Conservation (phyloP, 768 basidiomycete genomes). For the Mycena indigotica region DNA sequence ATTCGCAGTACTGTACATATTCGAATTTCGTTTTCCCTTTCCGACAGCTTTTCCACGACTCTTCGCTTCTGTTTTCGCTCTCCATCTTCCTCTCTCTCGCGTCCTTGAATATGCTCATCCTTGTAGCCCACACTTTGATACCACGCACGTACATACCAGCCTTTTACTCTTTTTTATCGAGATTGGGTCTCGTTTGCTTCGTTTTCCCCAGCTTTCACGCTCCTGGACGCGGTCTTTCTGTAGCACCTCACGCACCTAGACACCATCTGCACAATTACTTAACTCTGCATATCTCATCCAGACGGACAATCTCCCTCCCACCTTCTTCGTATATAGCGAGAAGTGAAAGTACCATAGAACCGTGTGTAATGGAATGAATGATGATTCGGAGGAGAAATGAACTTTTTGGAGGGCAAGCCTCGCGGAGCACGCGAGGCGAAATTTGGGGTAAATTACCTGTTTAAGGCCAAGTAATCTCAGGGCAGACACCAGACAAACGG, state of each 20-base stretch:
- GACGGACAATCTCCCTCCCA: slow-evolving; percentile 2
- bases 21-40: not conserved
- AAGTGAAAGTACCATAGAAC: slow-evolving; percentile 1
- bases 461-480: not conserved
- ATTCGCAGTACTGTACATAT: slow-evolving; percentile 21
- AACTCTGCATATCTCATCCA: slow-evolving; percentile 10
- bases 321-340: not conserved
- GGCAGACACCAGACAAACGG: not conserved
- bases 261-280: slow-evolving; percentile 13
- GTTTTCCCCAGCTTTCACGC: not conserved
- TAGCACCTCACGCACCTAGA: slow-evolving; percentile 18
- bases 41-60: slow-evolving; percentile 8
- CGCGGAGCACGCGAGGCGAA: not conserved
- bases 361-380: slow-evolving; percentile 2
- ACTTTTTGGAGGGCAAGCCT: not conserved
- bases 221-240: slow-evolving; percentile 19
- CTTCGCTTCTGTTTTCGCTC: slow-evolving; percentile 16
- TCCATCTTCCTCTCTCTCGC: slow-evolving; percentile 15
- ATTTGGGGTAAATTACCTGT: too few species aligned
- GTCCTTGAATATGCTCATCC: slow-evolving; percentile 16
- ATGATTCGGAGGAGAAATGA: not conserved
- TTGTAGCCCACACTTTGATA: slow-evolving; percentile 22
- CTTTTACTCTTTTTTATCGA: slow-evolving; percentile 24
- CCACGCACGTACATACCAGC: slow-evolving; percentile 23
- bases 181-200: slow-evolving; percentile 19